Evolutionary conservation across 1,284 basidiomycete species (phyloP), one percentile per base, ranked within the genome.

Genomic region (Chalciporus piperatoides): DNA sequence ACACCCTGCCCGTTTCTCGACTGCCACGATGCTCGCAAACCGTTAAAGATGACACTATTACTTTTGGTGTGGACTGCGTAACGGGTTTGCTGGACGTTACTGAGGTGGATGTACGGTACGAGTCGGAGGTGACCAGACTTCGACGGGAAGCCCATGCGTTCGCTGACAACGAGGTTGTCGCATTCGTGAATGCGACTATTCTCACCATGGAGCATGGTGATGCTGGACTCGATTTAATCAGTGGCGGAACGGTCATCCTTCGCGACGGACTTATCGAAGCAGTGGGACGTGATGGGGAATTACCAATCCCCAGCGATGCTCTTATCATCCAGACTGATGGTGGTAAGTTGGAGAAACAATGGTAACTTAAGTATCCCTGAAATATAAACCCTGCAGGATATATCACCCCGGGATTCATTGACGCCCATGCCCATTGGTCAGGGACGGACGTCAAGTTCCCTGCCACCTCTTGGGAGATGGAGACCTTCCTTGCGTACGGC

Each of bases 401-500:
- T 50, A 69, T 88, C 15, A 65, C 81, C 3, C 85, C 85, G 14
- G 86, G 85, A 1, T 87, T 85, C 59, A 81, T 88, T 47, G 85
- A 88, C 51, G 80, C 82, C 6, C 85, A 88, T 55, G 85, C 85
- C 6, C 85, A 88, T 55, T 88, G 85, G 86, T 60, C 67, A 35
- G 81, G 81, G 0, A 78, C 76, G 50, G 54, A 40, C 0, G 73
- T 70, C 27, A 68, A 70, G 30, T 77, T 79, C 56, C 84, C 85
- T 0, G 73, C 82, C 3, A 74, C 73, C 42, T 85, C 84, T 2
- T 88, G 85, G 84, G 84, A 88, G 57, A 72, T 84, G 69, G 75
- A 84, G 61, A 78, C 83, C 0, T 86, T 87, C 76, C 74, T 88
- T 25, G 82, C 85, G 0, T 86, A 86, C 56, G 85, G 85, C n/a